These are phyloP conservation scores for Rhodotorula sp. DNA, from an alignment of 1,284 basidiomycete genomes.

Conservation along the genomic window DNA sequence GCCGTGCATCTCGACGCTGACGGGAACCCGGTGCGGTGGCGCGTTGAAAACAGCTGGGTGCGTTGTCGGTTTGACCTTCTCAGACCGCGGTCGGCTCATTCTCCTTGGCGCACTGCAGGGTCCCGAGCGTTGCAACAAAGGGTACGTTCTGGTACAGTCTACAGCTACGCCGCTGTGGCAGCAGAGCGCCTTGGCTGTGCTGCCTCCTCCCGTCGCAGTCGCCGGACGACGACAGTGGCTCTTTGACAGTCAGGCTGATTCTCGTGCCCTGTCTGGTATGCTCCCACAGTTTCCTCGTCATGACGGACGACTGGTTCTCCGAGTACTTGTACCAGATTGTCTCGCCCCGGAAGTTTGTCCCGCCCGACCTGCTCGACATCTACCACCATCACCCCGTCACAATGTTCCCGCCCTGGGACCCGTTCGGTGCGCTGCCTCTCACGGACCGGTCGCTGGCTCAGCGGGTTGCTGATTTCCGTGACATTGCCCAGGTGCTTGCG, in stretches of 20 bases:
- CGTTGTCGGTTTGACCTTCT: too few species aligned
- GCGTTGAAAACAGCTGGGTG: slow-evolving; percentile 93
- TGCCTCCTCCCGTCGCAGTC: too few species aligned
- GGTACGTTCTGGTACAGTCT: too few species aligned
- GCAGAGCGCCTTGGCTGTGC: too few species aligned
- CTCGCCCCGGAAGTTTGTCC: slow-evolving; percentile 66
- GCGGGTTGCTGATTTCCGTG: not conserved
- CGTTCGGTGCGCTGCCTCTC: not conserved
- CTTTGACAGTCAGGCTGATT: too few species aligned
- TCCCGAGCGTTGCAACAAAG: too few species aligned
- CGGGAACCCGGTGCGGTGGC: slow-evolving; percentile 78
- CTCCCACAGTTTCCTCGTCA: slow-evolving; percentile 76
- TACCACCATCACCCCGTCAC: slow-evolving; percentile 58
- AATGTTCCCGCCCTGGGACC: slow-evolving; percentile 13
- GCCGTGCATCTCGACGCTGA: slow-evolving; percentile 80
- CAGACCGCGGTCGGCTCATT: too few species aligned
- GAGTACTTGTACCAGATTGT: slow-evolving; percentile 86
- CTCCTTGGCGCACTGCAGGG: too few species aligned
- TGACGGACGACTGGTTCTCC: slow-evolving; percentile 74
- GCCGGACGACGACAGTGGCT: too few species aligned
- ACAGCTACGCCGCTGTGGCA: too few species aligned
- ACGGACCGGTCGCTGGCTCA: not conserved
- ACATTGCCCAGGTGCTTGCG: not conserved
- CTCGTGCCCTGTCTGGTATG: too few species aligned
- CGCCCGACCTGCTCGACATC: slow-evolving; percentile 73